A percentile compares a stretch with the other conserved stretches of the same genome.
These are phyloP conservation scores for Verticillium dahliae DNA, from an alignment of 2,329 filamentous ascomycete genomes.

Conservation along the genomic window DNA sequence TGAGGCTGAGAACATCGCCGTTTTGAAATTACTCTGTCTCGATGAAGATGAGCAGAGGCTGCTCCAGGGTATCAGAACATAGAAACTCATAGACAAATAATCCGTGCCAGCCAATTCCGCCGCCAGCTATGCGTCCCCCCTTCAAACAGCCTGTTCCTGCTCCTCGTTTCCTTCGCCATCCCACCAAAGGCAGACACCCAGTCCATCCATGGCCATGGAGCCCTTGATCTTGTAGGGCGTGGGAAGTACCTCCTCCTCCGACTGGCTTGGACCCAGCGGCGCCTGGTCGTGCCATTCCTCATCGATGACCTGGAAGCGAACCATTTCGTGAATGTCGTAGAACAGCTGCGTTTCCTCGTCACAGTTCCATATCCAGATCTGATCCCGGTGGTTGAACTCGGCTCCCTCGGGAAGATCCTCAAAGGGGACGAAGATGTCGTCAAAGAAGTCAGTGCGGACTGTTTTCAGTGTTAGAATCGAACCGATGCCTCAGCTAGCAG, in stretches of 20 bases:
- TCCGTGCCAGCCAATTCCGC: not conserved
- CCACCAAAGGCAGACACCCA: constrained; percentile 62
- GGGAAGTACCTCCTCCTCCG: constrained; percentile 52
- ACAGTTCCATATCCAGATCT: constrained; percentile 78
- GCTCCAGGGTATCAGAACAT: constrained; percentile 43
- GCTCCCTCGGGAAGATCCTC: constrained; percentile 69
- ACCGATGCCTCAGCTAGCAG: no score
- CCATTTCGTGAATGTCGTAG: constrained; percentile 85
- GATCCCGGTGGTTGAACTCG: constrained; percentile 67
- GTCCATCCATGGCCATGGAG: constrained; percentile 55
- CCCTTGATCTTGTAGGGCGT: constrained; percentile 66
- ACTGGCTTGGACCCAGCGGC: constrained; percentile 58
- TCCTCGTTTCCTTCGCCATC: constrained; percentile 23
- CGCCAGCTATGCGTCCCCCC: not conserved
- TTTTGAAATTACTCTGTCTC: constrained; percentile 89
- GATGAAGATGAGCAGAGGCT: constrained; percentile 84
- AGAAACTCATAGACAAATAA: not conserved
- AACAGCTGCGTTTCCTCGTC: constrained; percentile 65
- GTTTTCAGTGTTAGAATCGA: no score
- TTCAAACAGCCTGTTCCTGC: not conserved
- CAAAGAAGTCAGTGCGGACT: constrained; percentile 89
- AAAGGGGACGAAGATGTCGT: constrained; percentile 77
- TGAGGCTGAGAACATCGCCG: constrained; percentile 92
- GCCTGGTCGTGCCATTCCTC: constrained; percentile 91
- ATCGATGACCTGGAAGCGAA: constrained; percentile 76